phyloP scores from a whole-genome alignment of 257 asterid species.

The Anisodus tanguticus region DNA sequence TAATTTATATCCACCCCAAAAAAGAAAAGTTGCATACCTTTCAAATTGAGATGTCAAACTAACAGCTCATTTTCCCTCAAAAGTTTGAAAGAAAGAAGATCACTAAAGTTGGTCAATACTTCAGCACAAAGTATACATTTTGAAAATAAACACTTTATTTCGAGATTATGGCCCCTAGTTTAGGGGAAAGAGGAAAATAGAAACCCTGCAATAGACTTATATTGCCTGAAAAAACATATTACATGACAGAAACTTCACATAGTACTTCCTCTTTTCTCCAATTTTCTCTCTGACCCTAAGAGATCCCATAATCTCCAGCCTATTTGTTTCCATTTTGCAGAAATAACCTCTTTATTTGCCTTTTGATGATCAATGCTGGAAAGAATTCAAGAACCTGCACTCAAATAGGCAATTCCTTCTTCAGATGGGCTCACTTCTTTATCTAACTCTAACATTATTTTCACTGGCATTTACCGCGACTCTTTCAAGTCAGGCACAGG shows the following conservation, averaged over 20 bases:
- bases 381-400: constrained; percentile 30
- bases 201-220: neutral
- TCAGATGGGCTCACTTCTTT: constrained; percentile 51
- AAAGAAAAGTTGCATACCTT: neutral
- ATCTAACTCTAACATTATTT: constrained; percentile 44
- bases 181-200: neutral
- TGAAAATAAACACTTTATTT: constrained; percentile 7
- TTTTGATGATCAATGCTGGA: constrained; percentile 37
- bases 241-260: neutral
- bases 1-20: neutral
- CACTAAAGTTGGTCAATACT: constrained; percentile 14
- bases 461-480: constrained; percentile 40
- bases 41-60: neutral
- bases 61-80: constrained; percentile 27
- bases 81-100: neutral
- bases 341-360: constrained; percentile 4
- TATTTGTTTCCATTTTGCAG: neutral
- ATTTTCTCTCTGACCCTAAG: neutral
- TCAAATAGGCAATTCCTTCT: constrained; percentile 25
- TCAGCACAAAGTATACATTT: constrained; percentile 10
- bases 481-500: constrained; percentile 42
- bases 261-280: constrained; percentile 24
- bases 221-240: neutral
- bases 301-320: neutral
- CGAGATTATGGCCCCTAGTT: constrained; percentile 11